Evolutionary conservation across 352 stramenopile species (phyloP).

Genomic region (Globisporangium abappressorium): DNA sequence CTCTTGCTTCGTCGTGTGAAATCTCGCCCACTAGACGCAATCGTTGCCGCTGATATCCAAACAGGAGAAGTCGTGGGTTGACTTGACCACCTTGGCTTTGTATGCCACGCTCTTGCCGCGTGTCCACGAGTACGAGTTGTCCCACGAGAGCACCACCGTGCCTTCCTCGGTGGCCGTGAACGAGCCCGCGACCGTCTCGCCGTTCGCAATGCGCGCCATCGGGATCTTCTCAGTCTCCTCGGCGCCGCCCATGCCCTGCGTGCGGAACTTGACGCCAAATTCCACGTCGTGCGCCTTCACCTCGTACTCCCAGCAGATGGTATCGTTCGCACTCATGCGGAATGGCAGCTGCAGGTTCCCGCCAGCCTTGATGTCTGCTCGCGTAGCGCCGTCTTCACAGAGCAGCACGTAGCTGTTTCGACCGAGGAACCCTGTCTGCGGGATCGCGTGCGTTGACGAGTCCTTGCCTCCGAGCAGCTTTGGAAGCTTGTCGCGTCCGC

Average conservation of each 20-base stretch:
- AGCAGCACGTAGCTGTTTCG: slow-evolving; percentile 61
- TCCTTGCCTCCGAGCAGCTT: slow-evolving; percentile 61
- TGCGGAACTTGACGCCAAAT: slow-evolving; percentile 71
- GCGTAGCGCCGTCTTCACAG: slow-evolving; percentile 65
- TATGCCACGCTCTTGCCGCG: slow-evolving; percentile 68
- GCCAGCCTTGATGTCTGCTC: slow-evolving; percentile 62
- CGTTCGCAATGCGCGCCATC: slow-evolving; percentile 34
- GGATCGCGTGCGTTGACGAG: slow-evolving; percentile 45
- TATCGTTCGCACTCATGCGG: slow-evolving; percentile 66
- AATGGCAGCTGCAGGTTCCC: slow-evolving; percentile 64
- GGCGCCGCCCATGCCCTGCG: slow-evolving; percentile 61
- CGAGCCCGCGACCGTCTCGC: slow-evolving; percentile 40
- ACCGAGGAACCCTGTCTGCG: slow-evolving; percentile 60
- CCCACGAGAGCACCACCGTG: slow-evolving; percentile 69
- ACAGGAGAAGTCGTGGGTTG: slow-evolving; percentile 68
- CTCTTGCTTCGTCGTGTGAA: background rate
- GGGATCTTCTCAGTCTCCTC: slow-evolving; percentile 56
- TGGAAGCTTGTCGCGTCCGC: slow-evolving; percentile 45
- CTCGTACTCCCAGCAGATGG: slow-evolving; percentile 75
- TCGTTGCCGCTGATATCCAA: slow-evolving; percentile 76
- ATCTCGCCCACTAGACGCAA: slow-evolving; percentile 35
- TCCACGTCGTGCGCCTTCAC: slow-evolving; percentile 62
- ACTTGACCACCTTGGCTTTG: slow-evolving; percentile 79
- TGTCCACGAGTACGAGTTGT: slow-evolving; percentile 73
- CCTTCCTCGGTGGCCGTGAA: slow-evolving; percentile 65